Evolutionary conservation across 2,329 filamentous ascomycete species (phyloP), one percentile per base, ranked within the genome.

Genomic region (Colletotrichum navitas): DNA sequence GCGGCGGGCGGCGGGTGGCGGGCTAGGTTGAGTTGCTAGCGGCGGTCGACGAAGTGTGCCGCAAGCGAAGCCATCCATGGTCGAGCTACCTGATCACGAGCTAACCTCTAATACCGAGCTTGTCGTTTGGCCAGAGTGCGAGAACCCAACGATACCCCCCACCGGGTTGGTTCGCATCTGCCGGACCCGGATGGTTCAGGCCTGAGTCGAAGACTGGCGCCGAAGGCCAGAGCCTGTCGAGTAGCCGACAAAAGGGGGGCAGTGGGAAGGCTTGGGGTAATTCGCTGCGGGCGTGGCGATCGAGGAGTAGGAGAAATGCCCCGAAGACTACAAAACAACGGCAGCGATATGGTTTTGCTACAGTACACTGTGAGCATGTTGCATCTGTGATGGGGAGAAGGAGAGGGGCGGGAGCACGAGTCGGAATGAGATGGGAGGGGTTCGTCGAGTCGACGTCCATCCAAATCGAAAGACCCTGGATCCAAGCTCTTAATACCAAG

Each of bases 301-400:
- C 60, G 34, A 52, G 47, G 6, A 29, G 24, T 12, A 2, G 49
- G 21, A 32, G 4, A 51, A 69, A 69, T 45, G 39, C 34, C 59
- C 66, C 66, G 63, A 70, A 67, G 26, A 60, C 11, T 39, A 49
- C 56, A 21, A 21, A 67, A 29, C 29, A 29, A 4, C 54, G 54
- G 61, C 62, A 69, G 26, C 54, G 26, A 54, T 32, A 56, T 63
- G 60, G 47, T 55, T 66, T 66, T 41, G 63, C 39, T 55, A 66
- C 63, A 67, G 47, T 60, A 67, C 55, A 70, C 55, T 56, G 67
- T 61, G 41, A 58, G 56, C 63, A 59, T 41, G 47, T 61, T 66
- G 55, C 41, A 62, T 47, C 24, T 39, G 29, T 32, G 32, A 59
- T 34, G 36, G 36, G 34, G 16, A 26, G 39, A 39, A 39, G 24